Base-by-base conservation (phyloP, 495 filamentous ascomycete genomes). In the Penicillium cataractarum region DNA sequence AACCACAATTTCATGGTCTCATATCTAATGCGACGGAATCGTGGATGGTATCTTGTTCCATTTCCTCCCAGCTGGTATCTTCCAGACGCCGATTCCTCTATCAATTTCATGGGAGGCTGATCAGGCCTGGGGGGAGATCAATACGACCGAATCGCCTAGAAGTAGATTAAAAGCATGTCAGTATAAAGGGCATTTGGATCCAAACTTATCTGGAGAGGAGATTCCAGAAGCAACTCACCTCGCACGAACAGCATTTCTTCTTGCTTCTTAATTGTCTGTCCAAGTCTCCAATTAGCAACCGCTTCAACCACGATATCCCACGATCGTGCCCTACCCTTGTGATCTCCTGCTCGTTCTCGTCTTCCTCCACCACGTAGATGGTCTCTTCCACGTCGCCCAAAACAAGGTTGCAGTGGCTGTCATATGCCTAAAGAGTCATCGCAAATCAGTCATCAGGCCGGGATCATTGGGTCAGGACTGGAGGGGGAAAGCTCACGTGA, bases 241-340 rank as follows among this genome's bases (percentile, higher is more conserved):
- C 95, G 82, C 27, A 99, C 95, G 71, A 99, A 99, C n/a, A 99
- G 79, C 95, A 98, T 99, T 72, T 98, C 96, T 44, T 92, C 93
- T 70, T 97, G 94, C 78, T 96, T 96, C 76, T 92, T 95, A 58
- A 93, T 87, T 12, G 92, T 96, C 93, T 97, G 63, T 37, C 56
- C 49, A 17, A 31, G 51, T 49, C 46, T 61, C 26, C 24, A 4
- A 50, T 63, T 53, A 60, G 58, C 48, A 17, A 6, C 17, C 27
- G 4, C n/a, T 32, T 19, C 27, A 21, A 37, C 55, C 33, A 64
- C 26, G n/a, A 39, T 27, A 27, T 13, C 26, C n/a, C 19, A 17
- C 49, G 8, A 22, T 17, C 21, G 73, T 73, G 13, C 84, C 88
- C 56, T 84, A 92, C 81, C 72, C 81, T 83, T 49, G 86, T 74